These are phyloP conservation scores for Eucalyptus victrix DNA, from an alignment of 345 rosid species.

Conservation along the genomic window DNA sequence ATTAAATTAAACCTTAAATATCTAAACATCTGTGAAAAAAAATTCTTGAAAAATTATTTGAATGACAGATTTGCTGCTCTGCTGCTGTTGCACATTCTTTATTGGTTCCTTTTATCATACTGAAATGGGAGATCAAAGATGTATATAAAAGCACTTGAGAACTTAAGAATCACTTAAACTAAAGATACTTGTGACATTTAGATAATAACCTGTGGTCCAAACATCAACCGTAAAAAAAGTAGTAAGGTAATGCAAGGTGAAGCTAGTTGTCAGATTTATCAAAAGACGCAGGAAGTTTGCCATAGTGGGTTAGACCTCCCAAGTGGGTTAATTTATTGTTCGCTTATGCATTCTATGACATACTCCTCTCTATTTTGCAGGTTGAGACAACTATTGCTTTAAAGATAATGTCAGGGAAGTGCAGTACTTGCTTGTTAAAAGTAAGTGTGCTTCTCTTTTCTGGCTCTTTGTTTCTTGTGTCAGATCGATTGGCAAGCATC, in stretches of 20 bases:
- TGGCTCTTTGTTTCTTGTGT: not conserved
- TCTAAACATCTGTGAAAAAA: not conserved
- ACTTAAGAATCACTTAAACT: not conserved
- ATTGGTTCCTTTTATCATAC: not conserved
- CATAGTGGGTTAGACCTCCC: not conserved
- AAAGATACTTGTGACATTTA: not conserved
- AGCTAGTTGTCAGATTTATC: not conserved
- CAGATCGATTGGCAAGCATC: not conserved
- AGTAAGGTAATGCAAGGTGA: not conserved
- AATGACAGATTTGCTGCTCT: not conserved
- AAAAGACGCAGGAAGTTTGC: not conserved
- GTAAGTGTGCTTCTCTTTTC: conserved; percentile 12
- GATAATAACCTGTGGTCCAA: not conserved
- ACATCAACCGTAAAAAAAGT: not conserved
- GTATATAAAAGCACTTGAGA: not conserved
- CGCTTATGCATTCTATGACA: not conserved
- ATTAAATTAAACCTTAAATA: not conserved
- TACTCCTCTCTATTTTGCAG: conserved; percentile 19
- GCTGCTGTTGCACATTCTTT: not conserved
- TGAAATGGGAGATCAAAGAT: not conserved
- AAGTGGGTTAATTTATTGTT: not conserved
- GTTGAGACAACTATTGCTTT: conserved; percentile 58
- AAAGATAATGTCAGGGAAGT: conserved; percentile 48
- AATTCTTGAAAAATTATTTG: not conserved
- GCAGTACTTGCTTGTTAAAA: conserved; percentile 44